Conservation (phyloP, 768 basidiomycete genomes). For the Lentinula lateritia region DNA sequence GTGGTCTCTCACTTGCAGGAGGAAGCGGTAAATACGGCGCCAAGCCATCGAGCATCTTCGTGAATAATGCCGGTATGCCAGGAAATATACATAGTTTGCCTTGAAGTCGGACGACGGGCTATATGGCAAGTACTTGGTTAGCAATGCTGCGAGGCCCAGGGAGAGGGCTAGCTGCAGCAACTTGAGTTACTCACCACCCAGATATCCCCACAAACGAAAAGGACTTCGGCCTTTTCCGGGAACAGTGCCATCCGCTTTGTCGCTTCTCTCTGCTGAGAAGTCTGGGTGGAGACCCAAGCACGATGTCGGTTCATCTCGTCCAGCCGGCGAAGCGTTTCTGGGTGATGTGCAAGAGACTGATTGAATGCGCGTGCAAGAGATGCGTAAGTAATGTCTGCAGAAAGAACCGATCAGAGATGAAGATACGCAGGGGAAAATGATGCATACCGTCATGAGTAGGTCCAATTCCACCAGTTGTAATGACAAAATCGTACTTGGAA, state of each 20-base stretch:
- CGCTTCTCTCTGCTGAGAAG: slow-evolving; percentile 68
- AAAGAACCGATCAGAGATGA: background rate
- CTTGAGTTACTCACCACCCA: slow-evolving; percentile 64
- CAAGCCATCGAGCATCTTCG: slow-evolving; percentile 71
- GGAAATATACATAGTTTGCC: slow-evolving; percentile 90
- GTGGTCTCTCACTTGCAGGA: slow-evolving; percentile 65
- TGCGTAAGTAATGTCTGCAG: slow-evolving; percentile 80
- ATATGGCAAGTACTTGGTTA: slow-evolving; percentile 1
- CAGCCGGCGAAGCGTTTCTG: slow-evolving; percentile 77
- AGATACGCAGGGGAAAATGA: background rate
- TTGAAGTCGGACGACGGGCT: slow-evolving; percentile 84
- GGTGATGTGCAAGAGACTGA: slow-evolving; percentile 63
- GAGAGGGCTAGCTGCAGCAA: background rate
- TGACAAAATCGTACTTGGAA: slow-evolving; percentile 78
- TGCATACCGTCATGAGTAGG: slow-evolving; percentile 81
- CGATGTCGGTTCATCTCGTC: slow-evolving; percentile 50
- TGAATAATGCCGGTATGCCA: slow-evolving; percentile 83
- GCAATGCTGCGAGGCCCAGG: background rate
- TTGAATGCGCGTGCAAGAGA: slow-evolving; percentile 84
- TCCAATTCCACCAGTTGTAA: slow-evolving; percentile 89
- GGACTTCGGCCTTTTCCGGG: slow-evolving; percentile 68
- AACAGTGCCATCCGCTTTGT: slow-evolving; percentile 89
- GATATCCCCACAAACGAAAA: slow-evolving; percentile 74
- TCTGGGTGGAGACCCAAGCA: slow-evolving; percentile 56
- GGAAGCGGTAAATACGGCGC: slow-evolving; percentile 77